Percentiles rank a stretch among this genome's conserved stretches.
Evolutionary conservation across 345 rosid genomes (phyloP).

Genomic region (Eucalyptus pumila): DNA sequence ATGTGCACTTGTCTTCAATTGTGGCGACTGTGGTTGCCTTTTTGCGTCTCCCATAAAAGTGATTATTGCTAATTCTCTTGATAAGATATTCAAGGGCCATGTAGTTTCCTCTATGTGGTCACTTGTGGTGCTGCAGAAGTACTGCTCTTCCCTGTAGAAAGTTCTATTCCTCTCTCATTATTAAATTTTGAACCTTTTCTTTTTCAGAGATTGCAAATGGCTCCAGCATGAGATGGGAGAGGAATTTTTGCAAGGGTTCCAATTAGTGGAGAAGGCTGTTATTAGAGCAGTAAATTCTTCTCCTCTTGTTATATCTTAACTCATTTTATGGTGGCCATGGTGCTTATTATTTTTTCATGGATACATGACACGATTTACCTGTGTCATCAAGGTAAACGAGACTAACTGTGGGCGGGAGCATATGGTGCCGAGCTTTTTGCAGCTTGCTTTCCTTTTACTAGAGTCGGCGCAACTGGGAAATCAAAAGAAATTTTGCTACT

Average conservation of each 20-base stretch:
- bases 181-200: neutral
- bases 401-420: conserved; percentile 76
- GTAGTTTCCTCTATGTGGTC: neutral
- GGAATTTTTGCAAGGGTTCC: conserved; percentile 32
- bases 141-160: neutral
- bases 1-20: neutral
- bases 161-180: neutral
- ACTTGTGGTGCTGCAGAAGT: neutral
- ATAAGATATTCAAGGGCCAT: neutral
- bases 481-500: conserved; percentile 8
- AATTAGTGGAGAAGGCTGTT: conserved; percentile 48
- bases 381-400: conserved; percentile 45
- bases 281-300: conserved; percentile 51
- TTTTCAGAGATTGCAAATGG: conserved; percentile 66
- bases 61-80: neutral
- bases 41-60: neutral
- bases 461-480: conserved; percentile 49
- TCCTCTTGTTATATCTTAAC: neutral
- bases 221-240: conserved; percentile 45
- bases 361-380: neutral
- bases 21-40: neutral
- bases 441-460: conserved; percentile 57
- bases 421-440: conserved; percentile 58
- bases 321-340: neutral
- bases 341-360: neutral